Evolutionary conservation across 2,329 filamentous ascomycete genomes (phyloP), one percentile per base, ranked within the genome.

Genomic region (Fusarium subtropicale): DNA sequence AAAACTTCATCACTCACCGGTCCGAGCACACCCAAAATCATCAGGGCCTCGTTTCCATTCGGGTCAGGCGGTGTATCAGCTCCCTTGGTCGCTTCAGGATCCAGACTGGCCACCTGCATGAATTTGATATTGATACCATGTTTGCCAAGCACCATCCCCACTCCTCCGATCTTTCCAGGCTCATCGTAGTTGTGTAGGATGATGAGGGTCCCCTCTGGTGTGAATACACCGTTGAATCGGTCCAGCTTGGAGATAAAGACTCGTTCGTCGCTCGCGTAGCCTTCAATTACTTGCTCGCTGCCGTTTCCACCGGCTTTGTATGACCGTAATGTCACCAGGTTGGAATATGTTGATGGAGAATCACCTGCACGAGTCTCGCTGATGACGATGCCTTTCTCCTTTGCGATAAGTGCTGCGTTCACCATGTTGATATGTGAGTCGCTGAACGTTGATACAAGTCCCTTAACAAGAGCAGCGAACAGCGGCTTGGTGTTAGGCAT

Each of bases 151-250:
- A 89, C 84, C 60, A 85, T 89, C 1, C 92, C 92, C 4, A 96
- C 92, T 38, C 89, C 88, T 3, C 92, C 92, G 76, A 96, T 95
- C 83, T 94, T 94, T 13, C 92, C 92, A 0, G 91, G 91, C 68
- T 90, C 86, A 75, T 96, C 92, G 74, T 92, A 94, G 80, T 95
- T 95, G 75, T 93, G 87, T 73, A 93, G 87, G 62, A 95, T 90
- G n/a, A 94, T 82, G 61, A 95, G 78, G 0, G 88, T 92, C 1
- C 92, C 92, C 62, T 91, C 86, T 0, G 92, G 92, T 13, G 87
- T 84, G 69, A 96, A 95, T 7, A 88, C 88, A 0, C 91, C 91
- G 39, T 86, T 87, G 81, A 95, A 96, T 2, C 90, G 86, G 73
- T 89, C 92, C 11, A 96, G 81, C 28, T 91, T 87, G 30, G 88